Evolutionary conservation across 2,329 filamentous ascomycete species (phyloP).

Genomic region (Monosporascus sp.): DNA sequence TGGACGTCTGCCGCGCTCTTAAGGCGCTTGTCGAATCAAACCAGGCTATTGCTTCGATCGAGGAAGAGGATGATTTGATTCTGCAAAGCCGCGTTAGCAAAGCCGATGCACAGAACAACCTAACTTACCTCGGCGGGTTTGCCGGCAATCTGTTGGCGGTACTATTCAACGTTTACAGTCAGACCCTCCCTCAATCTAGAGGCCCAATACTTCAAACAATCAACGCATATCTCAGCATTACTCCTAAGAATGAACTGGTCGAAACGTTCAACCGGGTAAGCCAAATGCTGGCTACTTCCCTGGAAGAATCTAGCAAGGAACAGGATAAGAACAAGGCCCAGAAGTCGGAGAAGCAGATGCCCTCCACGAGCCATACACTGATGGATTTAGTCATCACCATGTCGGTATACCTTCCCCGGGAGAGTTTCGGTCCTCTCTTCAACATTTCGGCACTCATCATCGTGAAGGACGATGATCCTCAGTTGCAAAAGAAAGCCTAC

Average conservation of each 20-base stretch:
- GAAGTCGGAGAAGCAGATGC: conserved; percentile 64
- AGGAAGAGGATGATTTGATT: conserved; percentile 66
- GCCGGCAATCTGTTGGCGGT: conserved; percentile 89
- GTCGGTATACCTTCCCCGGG: conserved; percentile 82
- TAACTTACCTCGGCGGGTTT: conserved; percentile 73
- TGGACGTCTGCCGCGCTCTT: conserved; percentile 81
- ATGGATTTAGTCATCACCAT: conserved; percentile 98
- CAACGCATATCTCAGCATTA: conserved; percentile 89
- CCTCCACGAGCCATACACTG: conserved; percentile 86
- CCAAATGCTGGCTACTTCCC: conserved; percentile 70
- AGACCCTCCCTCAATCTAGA: conserved; percentile 87
- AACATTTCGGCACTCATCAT: conserved; percentile 80
- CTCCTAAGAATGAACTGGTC: conserved; percentile 69
- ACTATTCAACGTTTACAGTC: conserved; percentile 97
- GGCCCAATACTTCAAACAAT: conserved; percentile 90
- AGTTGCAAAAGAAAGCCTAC: conserved; percentile 98
- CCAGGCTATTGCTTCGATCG: conserved; percentile 68
- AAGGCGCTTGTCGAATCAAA: conserved; percentile 90
- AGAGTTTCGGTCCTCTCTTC: conserved; percentile 81
- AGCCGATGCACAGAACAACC: conserved; percentile 68
- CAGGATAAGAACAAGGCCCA: conserved; percentile 58
- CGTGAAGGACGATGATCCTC: conserved; percentile 75
- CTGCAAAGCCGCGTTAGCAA: conserved; percentile 75
- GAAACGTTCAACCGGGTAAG: conserved; percentile 87
- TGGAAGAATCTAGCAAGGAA: conserved; percentile 51